phyloP scores from a whole-genome alignment of 2,329 filamentous ascomycete species.

The Talaromyces pinophilus region DNA sequence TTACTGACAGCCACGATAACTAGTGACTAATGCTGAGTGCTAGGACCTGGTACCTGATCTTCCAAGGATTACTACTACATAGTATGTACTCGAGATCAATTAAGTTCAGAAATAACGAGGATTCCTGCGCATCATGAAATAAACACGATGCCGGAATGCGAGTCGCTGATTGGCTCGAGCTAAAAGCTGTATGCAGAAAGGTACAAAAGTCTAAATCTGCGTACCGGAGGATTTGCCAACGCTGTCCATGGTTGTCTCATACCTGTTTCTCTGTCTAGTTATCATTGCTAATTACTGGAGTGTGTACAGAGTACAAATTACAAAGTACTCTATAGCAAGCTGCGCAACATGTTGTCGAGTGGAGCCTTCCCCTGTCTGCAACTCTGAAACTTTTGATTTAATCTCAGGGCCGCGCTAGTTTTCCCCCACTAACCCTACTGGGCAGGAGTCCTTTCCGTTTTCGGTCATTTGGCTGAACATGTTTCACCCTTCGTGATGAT shows the following conservation, averaged over 20 bases:
- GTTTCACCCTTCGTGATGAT: not conserved
- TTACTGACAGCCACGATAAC: not conserved
- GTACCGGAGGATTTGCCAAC: not conserved
- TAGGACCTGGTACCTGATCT: not conserved
- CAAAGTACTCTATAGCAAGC: too few relatives aligned
- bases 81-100: not conserved
- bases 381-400: slow-evolving; percentile 8
- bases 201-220: not conserved
- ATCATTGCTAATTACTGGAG: too few relatives aligned
- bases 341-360: not conserved
- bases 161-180: not conserved
- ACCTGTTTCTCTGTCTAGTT: too few relatives aligned
- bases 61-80: not conserved
- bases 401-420: slow-evolving; percentile 6
- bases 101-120: not conserved
- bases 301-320: too few relatives aligned
- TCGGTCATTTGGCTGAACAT: not conserved
- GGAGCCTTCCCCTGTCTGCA: not conserved
- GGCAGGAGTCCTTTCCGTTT: slow-evolving; percentile 2
- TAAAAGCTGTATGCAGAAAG: slow-evolving; percentile 10
- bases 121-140: not conserved
- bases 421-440: not conserved
- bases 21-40: not conserved
- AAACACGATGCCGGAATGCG: not conserved
- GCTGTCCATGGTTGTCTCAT: not conserved